Conservation (phyloP, 164 flowering plant genomes). For the Magnolia sinica region DNA sequence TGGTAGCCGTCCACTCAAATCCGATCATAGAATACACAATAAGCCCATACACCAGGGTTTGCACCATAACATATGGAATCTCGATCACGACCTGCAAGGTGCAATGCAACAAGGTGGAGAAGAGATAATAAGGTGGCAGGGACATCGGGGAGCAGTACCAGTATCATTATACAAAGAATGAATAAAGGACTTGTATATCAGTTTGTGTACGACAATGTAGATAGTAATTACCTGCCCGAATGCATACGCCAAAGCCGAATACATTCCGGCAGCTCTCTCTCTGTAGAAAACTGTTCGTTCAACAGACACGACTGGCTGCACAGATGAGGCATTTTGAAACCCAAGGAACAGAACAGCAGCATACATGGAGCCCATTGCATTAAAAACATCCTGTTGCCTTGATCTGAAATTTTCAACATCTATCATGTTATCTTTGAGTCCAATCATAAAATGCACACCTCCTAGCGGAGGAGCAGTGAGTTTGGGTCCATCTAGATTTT, state of each 20-base stretch:
- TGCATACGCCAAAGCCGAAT: slow-evolving; percentile 38
- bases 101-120: not conserved
- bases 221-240: slow-evolving; percentile 26
- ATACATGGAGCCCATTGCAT: slow-evolving; percentile 32
- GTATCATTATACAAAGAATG: not conserved
- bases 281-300: slow-evolving; percentile 39
- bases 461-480: not conserved
- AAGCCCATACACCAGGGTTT: slow-evolving; percentile 30
- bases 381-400: slow-evolving; percentile 25
- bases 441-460: not conserved
- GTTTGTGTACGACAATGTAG: not conserved
- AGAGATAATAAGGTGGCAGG: not conserved
- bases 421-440: not conserved
- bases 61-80: slow-evolving; percentile 29
- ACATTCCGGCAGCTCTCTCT: slow-evolving; percentile 46
- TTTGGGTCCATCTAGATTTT: not conserved
- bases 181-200: not conserved
- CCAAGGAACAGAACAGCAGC: slow-evolving; percentile 29
- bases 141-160: not conserved
- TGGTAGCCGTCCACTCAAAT: slow-evolving; percentile 35
- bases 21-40: slow-evolving; percentile 39
- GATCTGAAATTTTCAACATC: slow-evolving; percentile 15
- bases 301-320: slow-evolving; percentile 36
- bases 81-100: slow-evolving; percentile 34
- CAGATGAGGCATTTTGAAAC: slow-evolving; percentile 23